Base-by-base conservation (phyloP, 768 basidiomycete species). In the Mycena amicta region DNA sequence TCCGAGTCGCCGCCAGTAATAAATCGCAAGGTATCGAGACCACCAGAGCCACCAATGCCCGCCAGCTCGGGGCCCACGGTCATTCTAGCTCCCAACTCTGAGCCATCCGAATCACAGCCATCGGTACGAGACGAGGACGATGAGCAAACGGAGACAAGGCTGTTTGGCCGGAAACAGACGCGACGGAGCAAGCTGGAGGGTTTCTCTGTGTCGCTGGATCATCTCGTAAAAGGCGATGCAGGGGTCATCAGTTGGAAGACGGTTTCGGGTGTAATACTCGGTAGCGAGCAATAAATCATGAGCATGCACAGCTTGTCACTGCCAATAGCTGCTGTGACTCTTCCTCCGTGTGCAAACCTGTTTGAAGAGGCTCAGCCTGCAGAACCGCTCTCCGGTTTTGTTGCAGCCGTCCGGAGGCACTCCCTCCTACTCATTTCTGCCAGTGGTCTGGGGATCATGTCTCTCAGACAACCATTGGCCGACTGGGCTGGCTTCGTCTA, bases 391-490 rank as follows among this genome's bases (percentile, higher is more conserved):
- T 66, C 72, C 71, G 67, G 70, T 71, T 72, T 68, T 70, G 66
- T 75, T 70, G 71, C 71, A 59, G 66, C 73, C 67, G 66, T 67
- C 77, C 73, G 6, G 8, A 76, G 79, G 70, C 75, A 75, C 72
- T 70, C 76, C 62, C 68, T 83, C 63, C 71, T 85, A 60, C 74
- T 85, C 69, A 73, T 88, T 70, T 86, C 84, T 70, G 75, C 88
- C 57, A 85, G 83, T 69, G 83, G 82, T 51, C 72, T 89, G 62
- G 80, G 82, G 63, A 74, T 87, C 59, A 76, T 89, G 71, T 82
- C 86, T 45, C 74, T 85, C 65, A 82, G 80, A 71, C 80, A 77
- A 39, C 82, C 83, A 20, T 74, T 84, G 65, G 71, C 79, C 63
- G 76, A 83, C 61, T 77, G 83, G 67, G 74, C 82, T 63, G 73